Conservation (phyloP, 2,329 filamentous ascomycete species). For the Fusarium brevicatenulatum region DNA sequence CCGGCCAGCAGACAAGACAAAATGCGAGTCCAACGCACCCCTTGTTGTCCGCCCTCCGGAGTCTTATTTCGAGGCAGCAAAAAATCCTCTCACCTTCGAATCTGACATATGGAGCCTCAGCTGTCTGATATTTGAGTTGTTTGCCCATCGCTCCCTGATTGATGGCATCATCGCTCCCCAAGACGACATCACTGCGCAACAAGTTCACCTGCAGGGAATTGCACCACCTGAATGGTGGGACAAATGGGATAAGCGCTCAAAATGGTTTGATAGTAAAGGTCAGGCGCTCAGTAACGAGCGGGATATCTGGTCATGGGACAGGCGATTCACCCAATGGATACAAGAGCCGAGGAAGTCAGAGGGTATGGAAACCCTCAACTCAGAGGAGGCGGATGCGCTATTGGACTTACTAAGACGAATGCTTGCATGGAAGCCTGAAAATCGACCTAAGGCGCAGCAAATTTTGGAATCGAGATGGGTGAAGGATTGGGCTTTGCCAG, state of each 20-base stretch:
- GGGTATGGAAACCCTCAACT: not conserved
- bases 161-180: slow-evolving; percentile 22
- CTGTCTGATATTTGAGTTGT: slow-evolving; percentile 50
- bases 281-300: slow-evolving; percentile 4
- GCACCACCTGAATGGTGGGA: slow-evolving; percentile 38
- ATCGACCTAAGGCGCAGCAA: slow-evolving; percentile 4
- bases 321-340: slow-evolving; percentile 12
- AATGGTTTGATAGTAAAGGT: slow-evolving; percentile 36
- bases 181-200: slow-evolving; percentile 32
- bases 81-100: slow-evolving; percentile 46
- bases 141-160: slow-evolving; percentile 42
- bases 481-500: slow-evolving; percentile 32
- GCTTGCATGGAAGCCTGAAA: slow-evolving; percentile 17
- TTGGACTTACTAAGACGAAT: slow-evolving; percentile 14
- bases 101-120: slow-evolving; percentile 55
- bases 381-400: slow-evolving; percentile 6
- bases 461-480: slow-evolving; percentile 26
- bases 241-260: slow-evolving; percentile 29
- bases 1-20: slow-evolving; percentile 33
- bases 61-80: slow-evolving; percentile 48
- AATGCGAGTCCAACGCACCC: slow-evolving; percentile 45
- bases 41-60: slow-evolving; percentile 49
- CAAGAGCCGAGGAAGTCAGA: slow-evolving; percentile 7
- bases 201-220: slow-evolving; percentile 32
- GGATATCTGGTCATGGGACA: slow-evolving; percentile 16